These are phyloP conservation scores for Grosmannia serpens DNA, from an alignment of 2,329 filamentous ascomycete genomes.

Conservation along the genomic window DNA sequence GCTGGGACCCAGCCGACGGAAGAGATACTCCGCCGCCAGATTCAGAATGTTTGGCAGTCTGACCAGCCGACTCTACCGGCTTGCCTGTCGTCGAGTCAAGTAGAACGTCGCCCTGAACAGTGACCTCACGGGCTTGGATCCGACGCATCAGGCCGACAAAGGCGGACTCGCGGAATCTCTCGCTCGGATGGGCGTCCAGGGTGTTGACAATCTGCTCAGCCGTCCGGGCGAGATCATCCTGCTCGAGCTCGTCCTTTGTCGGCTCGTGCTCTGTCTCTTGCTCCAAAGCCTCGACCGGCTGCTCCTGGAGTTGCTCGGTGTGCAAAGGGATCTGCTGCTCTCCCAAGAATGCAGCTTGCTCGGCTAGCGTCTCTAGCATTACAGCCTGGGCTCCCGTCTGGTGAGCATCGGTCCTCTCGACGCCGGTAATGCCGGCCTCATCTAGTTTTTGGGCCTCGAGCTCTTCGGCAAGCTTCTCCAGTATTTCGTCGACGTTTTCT, in stretches of 20 bases:
- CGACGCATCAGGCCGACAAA: constrained; percentile 69
- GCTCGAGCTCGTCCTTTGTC: constrained; percentile 14
- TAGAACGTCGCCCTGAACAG: constrained; percentile 48
- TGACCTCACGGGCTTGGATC: constrained; percentile 60
- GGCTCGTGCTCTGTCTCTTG: neutral
- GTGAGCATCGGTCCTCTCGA: neutral
- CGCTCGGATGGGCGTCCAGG: constrained; percentile 54
- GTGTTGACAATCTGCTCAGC: constrained; percentile 60
- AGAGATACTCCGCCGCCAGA: neutral
- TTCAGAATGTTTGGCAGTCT: neutral
- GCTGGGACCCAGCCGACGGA: neutral
- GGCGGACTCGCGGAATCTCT: constrained; percentile 68
- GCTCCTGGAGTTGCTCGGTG: neutral
- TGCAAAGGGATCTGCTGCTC: neutral
- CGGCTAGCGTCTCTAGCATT: neutral
- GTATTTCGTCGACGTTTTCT: constrained; percentile 13
- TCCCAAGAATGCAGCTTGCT: neutral
- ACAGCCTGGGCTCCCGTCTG: neutral
- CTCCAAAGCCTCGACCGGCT: neutral
- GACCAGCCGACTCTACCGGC: constrained; percentile 8
- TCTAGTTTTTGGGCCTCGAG: constrained; percentile 3
- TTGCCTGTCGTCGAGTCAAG: constrained; percentile 18
- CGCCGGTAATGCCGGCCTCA: neutral
- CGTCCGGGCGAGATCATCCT: constrained; percentile 58
- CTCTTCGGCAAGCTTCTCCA: constrained; percentile 15